Evolutionary conservation across 2,329 filamentous ascomycete species (phyloP).

Genomic region (Colletotrichum zoysiae): DNA sequence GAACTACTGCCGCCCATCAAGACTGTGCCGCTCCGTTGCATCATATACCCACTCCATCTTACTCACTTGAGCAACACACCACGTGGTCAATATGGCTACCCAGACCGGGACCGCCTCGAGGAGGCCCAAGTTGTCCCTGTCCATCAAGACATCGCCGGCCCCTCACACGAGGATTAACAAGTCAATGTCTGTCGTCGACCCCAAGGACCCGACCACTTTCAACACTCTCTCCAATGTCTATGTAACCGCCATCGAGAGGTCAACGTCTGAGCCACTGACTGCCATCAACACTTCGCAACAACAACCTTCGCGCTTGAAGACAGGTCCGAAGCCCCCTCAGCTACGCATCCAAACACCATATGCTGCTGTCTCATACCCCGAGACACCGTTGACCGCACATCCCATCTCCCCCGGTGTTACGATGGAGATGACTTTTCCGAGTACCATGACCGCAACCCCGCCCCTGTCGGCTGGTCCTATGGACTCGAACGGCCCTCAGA

Average conservation of each 20-base stretch:
- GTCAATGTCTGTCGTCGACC: slow-evolving; percentile 62
- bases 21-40: slow-evolving; percentile 38
- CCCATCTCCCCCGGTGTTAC: slow-evolving; percentile 61
- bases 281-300: slow-evolving; percentile 60
- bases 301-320: slow-evolving; percentile 54
- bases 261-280: slow-evolving; percentile 64
- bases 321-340: slow-evolving; percentile 49
- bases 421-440: slow-evolving; percentile 63
- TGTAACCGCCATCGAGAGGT: slow-evolving; percentile 71
- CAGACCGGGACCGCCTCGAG: slow-evolving; percentile 54
- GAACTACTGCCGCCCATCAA: slow-evolving; percentile 45
- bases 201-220: slow-evolving; percentile 72
- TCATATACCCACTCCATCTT: not conserved
- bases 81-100: slow-evolving; percentile 52
- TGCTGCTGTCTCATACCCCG: slow-evolving; percentile 60
- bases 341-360: slow-evolving; percentile 58
- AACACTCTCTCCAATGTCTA: slow-evolving; percentile 77
- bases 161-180: slow-evolving; percentile 56
- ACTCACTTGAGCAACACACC: slow-evolving; percentile 2
- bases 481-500: slow-evolving; percentile 56
- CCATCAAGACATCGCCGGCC: slow-evolving; percentile 62
- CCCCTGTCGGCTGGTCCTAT: slow-evolving; percentile 66
- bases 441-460: slow-evolving; percentile 70
- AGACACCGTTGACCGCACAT: slow-evolving; percentile 66
- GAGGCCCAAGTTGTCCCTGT: slow-evolving; percentile 69